Evolutionary conservation across 1,284 basidiomycete genomes (phyloP).

Genomic region (Sutorius eximius): DNA sequence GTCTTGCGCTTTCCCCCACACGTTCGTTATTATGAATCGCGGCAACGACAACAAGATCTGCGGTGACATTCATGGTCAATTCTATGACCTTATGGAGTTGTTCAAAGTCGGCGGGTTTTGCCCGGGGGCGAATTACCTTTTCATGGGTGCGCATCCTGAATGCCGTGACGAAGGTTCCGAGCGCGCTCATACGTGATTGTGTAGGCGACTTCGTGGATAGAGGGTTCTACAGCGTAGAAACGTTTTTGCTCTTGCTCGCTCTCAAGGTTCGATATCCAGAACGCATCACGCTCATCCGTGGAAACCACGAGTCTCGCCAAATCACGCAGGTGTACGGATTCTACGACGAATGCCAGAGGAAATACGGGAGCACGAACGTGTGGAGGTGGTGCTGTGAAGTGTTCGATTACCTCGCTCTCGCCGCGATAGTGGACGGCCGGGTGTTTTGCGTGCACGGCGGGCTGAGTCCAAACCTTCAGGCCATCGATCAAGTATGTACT

Average conservation of each 20-base stretch:
- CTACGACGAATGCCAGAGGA: conserved; percentile 97
- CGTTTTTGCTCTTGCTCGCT: conserved; percentile 90
- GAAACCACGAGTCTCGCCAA: conserved; percentile 98
- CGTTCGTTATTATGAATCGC: conserved; percentile 33
- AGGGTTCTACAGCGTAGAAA: conserved; percentile 97
- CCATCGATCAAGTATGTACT: conserved; percentile 79
- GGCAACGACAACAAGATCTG: conserved; percentile 72
- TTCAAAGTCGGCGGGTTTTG: conserved; percentile 95
- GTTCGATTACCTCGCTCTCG: conserved; percentile 94
- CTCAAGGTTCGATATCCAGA: conserved; percentile 98
- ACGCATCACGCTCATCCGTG: conserved; percentile 94
- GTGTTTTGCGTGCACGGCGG: conserved; percentile 95
- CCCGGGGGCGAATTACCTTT: conserved; percentile 96
- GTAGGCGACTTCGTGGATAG: conserved; percentile 94
- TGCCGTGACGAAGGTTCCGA: conserved; percentile 5
- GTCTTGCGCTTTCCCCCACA: not conserved
- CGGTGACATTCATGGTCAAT: conserved; percentile 98
- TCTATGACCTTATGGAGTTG: conserved; percentile 96
- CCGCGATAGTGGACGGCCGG: conserved; percentile 92
- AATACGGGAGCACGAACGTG: conserved; percentile 94
- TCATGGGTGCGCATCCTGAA: conserved; percentile 78
- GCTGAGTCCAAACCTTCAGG: conserved; percentile 81
- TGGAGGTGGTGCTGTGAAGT: conserved; percentile 99
- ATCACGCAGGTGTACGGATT: conserved; percentile 99
- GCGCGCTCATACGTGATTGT: conserved; percentile 10